Evolutionary conservation across 1,284 basidiomycete species (phyloP).

Genomic region (Apiotrichum siamense): DNA sequence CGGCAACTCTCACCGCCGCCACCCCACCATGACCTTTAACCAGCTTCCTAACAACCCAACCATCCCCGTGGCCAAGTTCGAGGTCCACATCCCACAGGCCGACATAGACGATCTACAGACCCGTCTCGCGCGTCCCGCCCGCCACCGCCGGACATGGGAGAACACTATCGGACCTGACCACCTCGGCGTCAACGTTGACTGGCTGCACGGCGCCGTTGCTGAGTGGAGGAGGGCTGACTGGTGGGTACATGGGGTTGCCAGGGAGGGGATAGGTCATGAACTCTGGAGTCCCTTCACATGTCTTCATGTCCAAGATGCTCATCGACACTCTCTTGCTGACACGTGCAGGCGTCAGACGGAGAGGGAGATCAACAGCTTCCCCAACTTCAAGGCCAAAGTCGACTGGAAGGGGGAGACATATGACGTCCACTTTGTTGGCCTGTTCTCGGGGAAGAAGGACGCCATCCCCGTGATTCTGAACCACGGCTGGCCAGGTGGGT

Average conservation of each 20-base stretch:
- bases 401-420: conserved; percentile 12
- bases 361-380: conserved; percentile 24
- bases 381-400: conserved; percentile 24
- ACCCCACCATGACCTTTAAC: conserved; percentile 16
- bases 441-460: conserved; percentile 29
- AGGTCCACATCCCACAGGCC: conserved; percentile 22
- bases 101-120: conserved; percentile 33
- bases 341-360: conserved; percentile 27
- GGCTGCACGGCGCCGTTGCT: conserved; percentile 21
- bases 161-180: conserved; percentile 22
- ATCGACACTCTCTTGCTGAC: not conserved
- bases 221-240: conserved; percentile 30
- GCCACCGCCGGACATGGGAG: conserved; percentile 33
- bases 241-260: conserved; percentile 10
- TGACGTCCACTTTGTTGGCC: conserved; percentile 36
- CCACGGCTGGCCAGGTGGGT: conserved; percentile 43
- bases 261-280: not conserved
- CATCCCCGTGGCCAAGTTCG: conserved; percentile 30
- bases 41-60: conserved; percentile 25
- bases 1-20: not conserved
- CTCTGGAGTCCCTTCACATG: not conserved
- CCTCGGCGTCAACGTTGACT: conserved; percentile 24
- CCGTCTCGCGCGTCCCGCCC: conserved; percentile 20
- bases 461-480: conserved; percentile 38
- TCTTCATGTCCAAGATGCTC: not conserved